Evolutionary conservation across 2,329 filamentous ascomycete genomes (phyloP), one percentile per base, ranked within the genome.

Genomic region (Colletotrichum viniferum): DNA sequence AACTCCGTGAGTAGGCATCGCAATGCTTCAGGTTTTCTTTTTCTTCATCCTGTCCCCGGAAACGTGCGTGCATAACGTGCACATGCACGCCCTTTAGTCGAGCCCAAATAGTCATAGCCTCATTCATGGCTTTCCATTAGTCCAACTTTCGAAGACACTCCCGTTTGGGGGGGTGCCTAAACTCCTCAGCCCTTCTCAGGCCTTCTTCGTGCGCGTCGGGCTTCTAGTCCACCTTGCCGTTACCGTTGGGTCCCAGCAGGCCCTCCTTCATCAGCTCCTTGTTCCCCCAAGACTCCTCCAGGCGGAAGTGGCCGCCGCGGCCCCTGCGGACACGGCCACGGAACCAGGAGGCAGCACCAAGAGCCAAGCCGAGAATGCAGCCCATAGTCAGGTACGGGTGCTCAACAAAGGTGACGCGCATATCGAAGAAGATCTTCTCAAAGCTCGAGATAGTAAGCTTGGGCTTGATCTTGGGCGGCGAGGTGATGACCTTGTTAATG

Each of bases 401-500:
- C 77, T 92, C 90, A 18, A 86, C 81, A 77, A 92, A 91, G 67
- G 88, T 88, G 78, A 88, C 85, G 78, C 90, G 87, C 69, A 93
- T 89, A 80, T 93, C 90, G 78, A 93, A 92, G 85, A 95, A 94
- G 76, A 95, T 85, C 84, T 94, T 93, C 81, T 93, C 91, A 77
- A 96, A 86, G 73, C 89, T 89, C 69, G 91, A 92, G 74, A 94
- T 92, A n/a, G 94, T 96, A 77, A 94, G 92, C 86, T 96, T 97
- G 36, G 94, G 88, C 81, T 91, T 90, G 83, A 97, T 94, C 81
- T 92, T 92, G 62, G 94, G 90, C 64, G 93, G 93, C 64, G 90
- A 91, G 28, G 90, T 87, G 12, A 94, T 91, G 76, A 95, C 90
- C 82, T 94, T 94, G 80, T 91, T 90, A 70, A 96, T 88, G 16